These are phyloP conservation scores for Tremellales sp. DNA, from an alignment of 1,284 basidiomycete genomes.

Conservation along the genomic window DNA sequence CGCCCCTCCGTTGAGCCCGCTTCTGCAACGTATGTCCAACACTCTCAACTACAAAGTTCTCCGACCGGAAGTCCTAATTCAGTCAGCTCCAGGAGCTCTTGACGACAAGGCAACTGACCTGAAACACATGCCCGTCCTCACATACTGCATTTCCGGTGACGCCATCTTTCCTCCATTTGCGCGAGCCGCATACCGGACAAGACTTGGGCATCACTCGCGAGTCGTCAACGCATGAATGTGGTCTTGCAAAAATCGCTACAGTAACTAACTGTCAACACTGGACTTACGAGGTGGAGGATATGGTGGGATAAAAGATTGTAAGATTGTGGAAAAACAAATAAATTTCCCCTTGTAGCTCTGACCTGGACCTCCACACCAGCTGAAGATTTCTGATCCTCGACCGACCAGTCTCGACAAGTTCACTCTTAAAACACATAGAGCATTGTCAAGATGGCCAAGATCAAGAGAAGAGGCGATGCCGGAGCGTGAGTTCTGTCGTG, in stretches of 20 bases:
- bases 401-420: neutral
- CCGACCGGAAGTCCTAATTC: slow-evolving; percentile 45
- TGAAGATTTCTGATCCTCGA: slow-evolving; percentile 6
- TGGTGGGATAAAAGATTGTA: slow-evolving; percentile 9
- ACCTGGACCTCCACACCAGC: slow-evolving; percentile 12
- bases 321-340: slow-evolving; percentile 5
- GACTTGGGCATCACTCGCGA: slow-evolving; percentile 28
- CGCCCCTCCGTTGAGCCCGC: slow-evolving; percentile 23
- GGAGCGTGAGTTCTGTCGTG: slow-evolving; percentile 56
- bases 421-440: no score
- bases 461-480: slow-evolving; percentile 84
- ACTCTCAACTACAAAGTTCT: slow-evolving; percentile 34
- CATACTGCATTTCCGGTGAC: slow-evolving; percentile 42
- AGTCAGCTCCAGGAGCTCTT: neutral
- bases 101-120: slow-evolving; percentile 22
- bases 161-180: slow-evolving; percentile 41
- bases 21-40: slow-evolving; percentile 31
- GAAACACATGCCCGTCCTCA: slow-evolving; percentile 47
- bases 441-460: slow-evolving; percentile 82
- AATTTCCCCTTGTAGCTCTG: slow-evolving; percentile 7
- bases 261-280: neutral
- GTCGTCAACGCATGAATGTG: no score
- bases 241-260: neutral
- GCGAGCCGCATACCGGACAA: slow-evolving; percentile 43
- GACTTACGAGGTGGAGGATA: slow-evolving; percentile 2